Evolutionary conservation across 2,329 filamentous ascomycete genomes (phyloP).

Genomic region (Clarireedia sp.): DNA sequence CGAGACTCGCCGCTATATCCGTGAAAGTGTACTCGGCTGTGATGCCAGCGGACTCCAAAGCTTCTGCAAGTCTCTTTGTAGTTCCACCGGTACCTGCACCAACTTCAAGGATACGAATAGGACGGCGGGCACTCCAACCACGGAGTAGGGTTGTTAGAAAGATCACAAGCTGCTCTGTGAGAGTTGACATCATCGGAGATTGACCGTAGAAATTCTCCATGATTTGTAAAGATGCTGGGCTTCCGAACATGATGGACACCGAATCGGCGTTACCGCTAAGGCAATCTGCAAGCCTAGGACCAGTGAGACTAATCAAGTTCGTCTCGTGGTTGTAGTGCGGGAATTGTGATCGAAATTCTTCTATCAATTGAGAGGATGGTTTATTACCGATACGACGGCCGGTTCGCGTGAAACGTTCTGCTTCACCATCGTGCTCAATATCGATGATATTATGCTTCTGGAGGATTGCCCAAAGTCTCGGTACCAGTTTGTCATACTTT

Average conservation of each 20-base stretch:
- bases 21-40: slow-evolving; percentile 6
- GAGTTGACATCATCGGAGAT: neutral
- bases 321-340: slow-evolving; percentile 27
- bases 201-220: slow-evolving; percentile 18
- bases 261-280: slow-evolving; percentile 18
- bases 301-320: slow-evolving; percentile 16
- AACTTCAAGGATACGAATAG: slow-evolving; percentile 30
- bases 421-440: no score
- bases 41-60: neutral
- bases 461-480: no score
- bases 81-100: slow-evolving; percentile 34
- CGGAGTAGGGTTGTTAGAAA: neutral
- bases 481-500: no score
- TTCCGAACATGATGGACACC: slow-evolving; percentile 21
- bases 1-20: slow-evolving; percentile 28
- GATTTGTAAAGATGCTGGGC: slow-evolving; percentile 10
- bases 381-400: no score
- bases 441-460: no score
- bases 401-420: no score
- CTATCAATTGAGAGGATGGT: no score
- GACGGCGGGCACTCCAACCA: neutral
- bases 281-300: slow-evolving; percentile 16
- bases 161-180: neutral
- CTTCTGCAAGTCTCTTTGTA: neutral
- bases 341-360: slow-evolving; percentile 12